Conservation (phyloP, 768 basidiomycete species). For the Termitomyces sp. region DNA sequence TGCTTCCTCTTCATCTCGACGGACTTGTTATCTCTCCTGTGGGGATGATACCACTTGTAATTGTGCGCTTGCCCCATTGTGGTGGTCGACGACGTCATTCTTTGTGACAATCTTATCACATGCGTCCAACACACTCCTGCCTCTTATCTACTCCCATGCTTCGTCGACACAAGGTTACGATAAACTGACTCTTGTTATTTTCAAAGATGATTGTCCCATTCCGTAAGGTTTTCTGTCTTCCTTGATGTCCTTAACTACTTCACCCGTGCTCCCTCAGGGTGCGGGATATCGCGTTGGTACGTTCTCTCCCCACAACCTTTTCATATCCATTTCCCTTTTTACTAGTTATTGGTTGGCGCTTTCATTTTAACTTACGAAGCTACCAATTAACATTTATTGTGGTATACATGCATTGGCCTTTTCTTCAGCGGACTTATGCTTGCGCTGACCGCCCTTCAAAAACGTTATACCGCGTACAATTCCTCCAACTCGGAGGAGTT, state of each 20-base stretch:
- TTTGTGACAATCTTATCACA: background rate
- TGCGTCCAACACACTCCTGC: background rate
- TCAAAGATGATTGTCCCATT: background rate
- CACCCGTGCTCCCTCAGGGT: conserved; percentile 10
- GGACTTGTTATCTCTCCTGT: conserved; percentile 77
- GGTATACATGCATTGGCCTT: conserved; percentile 66
- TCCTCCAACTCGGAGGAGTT: conserved; percentile 81
- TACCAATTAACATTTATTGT: too few species aligned
- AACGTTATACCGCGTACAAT: conserved; percentile 79
- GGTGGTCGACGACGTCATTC: too few species aligned
- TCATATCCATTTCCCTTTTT: too few species aligned
- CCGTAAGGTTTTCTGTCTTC: background rate
- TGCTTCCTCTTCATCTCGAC: conserved; percentile 80
- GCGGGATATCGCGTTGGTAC: conserved; percentile 21
- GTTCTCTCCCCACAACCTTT: background rate
- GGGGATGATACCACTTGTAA: conserved; percentile 89
- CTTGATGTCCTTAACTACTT: background rate
- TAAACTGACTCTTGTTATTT: background rate
- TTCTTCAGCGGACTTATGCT: conserved; percentile 87
- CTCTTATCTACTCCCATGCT: background rate
- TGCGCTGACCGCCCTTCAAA: conserved; percentile 71
- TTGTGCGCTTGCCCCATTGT: conserved; percentile 87
- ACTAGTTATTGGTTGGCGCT: conserved; percentile 41
- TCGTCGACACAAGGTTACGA: background rate
- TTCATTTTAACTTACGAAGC: too few species aligned